Evolutionary conservation across 1,284 basidiomycete genomes (phyloP), one percentile per base, ranked within the genome.

Genomic region (Ganoderma lucidum): DNA sequence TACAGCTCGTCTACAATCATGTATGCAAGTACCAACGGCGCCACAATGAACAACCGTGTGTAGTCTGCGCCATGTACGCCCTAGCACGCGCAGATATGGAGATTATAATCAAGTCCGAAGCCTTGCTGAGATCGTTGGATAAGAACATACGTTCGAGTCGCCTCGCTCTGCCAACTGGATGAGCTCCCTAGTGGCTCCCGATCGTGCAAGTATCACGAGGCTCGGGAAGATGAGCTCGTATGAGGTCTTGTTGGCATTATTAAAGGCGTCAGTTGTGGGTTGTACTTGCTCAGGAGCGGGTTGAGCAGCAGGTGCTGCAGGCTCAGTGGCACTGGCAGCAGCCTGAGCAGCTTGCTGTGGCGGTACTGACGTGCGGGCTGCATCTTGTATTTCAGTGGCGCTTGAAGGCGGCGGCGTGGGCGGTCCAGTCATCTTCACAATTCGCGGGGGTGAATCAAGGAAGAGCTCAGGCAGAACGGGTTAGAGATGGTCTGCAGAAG

Each of bases 11-110:
- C 86, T 39, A 84, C 66, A 45, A 89, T 88, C 60, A 92, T 81
- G 78, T 91, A 90, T 9, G 86, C 83, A 9, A 93, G 83, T 8
- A 90, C 86, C 30, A 92, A 78, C 28, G 90, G 90, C 3, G 83
- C 84, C 9, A 84, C 82, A 32, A 90, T 73, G 32, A 90, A 79
- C 28, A 92, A 75, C 42, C 88, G 83, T 28, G 83, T 83, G 19
- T 77, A 76, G 62, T 85, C 81, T 32, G 76, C 79, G 51, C 87
- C 84, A 65, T 80, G 78, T 32, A 80, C 77, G 15, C 78, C 77
- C 85, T 88, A 70, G 2, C 15, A 56, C 32, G 62, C 58, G 64
- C 30, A 41, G 14, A 53, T 48, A 28, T 56, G 3, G 37, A 12
- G 4, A 9, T 17, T 42, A 28, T 39, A 39, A 64, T 60, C 32